These are phyloP conservation scores for Aspergillus sp. DNA, from an alignment of 2,329 filamentous ascomycete genomes.

Conservation along the genomic window DNA sequence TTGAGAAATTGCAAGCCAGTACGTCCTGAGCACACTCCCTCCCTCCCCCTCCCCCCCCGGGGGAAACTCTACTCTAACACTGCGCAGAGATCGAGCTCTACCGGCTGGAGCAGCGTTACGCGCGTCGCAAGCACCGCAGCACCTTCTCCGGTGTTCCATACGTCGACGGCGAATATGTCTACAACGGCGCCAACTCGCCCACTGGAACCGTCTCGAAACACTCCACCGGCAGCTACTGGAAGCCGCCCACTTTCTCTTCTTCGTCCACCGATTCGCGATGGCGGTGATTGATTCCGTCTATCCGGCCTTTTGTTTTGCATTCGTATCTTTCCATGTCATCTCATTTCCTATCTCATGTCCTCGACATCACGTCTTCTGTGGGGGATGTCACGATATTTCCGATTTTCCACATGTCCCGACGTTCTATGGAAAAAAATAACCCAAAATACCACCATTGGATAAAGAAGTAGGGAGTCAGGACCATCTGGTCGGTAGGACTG, in stretches of 20 bases:
- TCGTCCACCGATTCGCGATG: constrained; percentile 26
- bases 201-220: constrained; percentile 39
- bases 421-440: too few species aligned
- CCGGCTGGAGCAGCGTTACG: constrained; percentile 93
- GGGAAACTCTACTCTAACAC: too few species aligned
- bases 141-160: constrained; percentile 89
- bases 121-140: constrained; percentile 81
- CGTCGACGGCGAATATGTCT: constrained; percentile 91
- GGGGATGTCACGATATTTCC: constrained; percentile 17
- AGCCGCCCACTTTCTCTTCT: constrained; percentile 26
- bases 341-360: constrained; percentile 13
- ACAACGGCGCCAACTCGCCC: constrained; percentile 33
- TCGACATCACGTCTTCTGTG: constrained; percentile 21
- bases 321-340: not conserved
- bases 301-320: too few species aligned
- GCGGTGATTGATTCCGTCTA: constrained; percentile 16
- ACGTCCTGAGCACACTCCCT: constrained; percentile 22
- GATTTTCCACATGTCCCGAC: constrained; percentile 7
- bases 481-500: not conserved
- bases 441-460: constrained; percentile 8
- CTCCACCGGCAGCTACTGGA: constrained; percentile 34
- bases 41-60: not conserved
- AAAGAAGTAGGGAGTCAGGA: constrained; percentile 3
- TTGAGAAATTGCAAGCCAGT: constrained; percentile 52
- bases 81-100: constrained; percentile 75